Percentiles rank a stretch among this genome's conserved stretches.
Conservation (phyloP, 2,329 filamentous ascomycete genomes). For the Microsporum ferrugineum region DNA sequence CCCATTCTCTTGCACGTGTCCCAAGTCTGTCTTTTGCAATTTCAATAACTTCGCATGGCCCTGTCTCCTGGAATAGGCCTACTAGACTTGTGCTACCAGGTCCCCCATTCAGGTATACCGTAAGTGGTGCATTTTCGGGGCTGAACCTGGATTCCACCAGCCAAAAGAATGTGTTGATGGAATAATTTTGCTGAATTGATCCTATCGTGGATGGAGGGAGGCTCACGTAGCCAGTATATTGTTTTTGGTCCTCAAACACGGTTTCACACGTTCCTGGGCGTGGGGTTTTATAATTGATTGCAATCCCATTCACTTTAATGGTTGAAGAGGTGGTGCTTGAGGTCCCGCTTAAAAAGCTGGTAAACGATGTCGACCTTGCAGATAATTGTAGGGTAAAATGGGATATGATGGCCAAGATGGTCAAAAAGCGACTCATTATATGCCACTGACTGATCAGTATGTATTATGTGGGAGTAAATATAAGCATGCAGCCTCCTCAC, state of each 20-base stretch:
- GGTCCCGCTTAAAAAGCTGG: background rate
- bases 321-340: background rate
- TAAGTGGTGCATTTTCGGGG: conserved; percentile 44
- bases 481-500: background rate
- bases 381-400: background rate
- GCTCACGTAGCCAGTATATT: conserved; percentile 50
- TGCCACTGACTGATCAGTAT: background rate
- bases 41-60: conserved; percentile 39
- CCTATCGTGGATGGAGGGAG: conserved; percentile 35
- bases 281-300: background rate
- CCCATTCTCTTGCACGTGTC: conserved; percentile 46
- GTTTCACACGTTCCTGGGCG: conserved; percentile 43
- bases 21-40: conserved; percentile 39
- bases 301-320: background rate
- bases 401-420: background rate
- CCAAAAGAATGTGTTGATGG: conserved; percentile 56
- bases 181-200: conserved; percentile 40
- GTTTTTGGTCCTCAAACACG: conserved; percentile 41
- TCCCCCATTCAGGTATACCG: conserved; percentile 53
- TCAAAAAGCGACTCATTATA: background rate
- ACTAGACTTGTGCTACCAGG: conserved; percentile 50
- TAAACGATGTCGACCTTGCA: background rate
- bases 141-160: conserved; percentile 49
- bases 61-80: conserved; percentile 42
- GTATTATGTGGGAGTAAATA: background rate